Base-by-base conservation (phyloP, 495 filamentous ascomycete species). In the Penicillium bovifimosum region DNA sequence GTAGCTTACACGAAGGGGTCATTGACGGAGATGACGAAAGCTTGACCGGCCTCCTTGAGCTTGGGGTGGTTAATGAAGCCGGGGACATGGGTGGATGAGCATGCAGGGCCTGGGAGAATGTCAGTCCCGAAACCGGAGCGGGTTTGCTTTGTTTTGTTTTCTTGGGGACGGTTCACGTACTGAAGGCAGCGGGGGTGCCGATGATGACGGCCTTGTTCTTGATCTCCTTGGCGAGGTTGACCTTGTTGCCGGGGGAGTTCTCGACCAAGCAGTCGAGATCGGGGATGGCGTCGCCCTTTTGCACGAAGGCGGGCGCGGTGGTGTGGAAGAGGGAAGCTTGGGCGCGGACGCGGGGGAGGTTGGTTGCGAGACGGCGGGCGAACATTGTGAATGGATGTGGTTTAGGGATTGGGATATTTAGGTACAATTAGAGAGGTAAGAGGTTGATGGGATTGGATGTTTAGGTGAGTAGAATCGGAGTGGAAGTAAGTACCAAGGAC, bases 21-120 rank as follows among this genome's bases (percentile, higher is more conserved):
- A 71, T 98, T 98, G 66, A 96, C 90, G 20, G 84, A 79, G 44
- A 98, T 84, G 24, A 96, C 90, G 55, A 92, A 95, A 35, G 92
- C 86, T 41, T 81, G 64, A 43, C 92, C 89, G 10, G 86, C 89
- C 43, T 83, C 76, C 73, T 84, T 86, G 40, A 88, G 74, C 68
- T 83, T 80, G 34, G 82, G 78, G 63, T 85, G 84, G 58, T 82
- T 82, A 67, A 95, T 84, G 65, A 88, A 97, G 28, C 88, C 84
- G 5, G 89, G 90, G 41, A 95, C 76, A 62, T 96, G 90, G 45
- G 75, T 82, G 53, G 80, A 74, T 17, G 87, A 91, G 80, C 92
- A 96, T 0, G 83, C 76, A 16, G 87, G 88, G 55, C 79, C 75
- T 80, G 53, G 44, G 16, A 33, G 28, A 35, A 38, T 35, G 45